Base-by-base conservation (phyloP, 1,139 yeast species). In the Spathaspora sp. region DNA sequence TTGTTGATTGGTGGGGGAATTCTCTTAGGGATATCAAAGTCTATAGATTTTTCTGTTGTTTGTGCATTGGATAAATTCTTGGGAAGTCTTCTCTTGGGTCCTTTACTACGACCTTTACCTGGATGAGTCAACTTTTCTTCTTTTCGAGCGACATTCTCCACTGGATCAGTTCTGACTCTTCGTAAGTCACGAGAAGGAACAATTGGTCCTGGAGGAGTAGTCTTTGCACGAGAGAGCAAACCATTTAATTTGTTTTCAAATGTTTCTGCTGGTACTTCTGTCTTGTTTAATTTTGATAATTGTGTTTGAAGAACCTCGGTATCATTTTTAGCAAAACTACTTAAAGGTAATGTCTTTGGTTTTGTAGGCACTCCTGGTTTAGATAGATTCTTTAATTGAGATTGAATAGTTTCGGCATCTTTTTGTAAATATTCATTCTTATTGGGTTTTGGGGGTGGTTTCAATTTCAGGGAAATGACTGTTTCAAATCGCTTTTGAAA, bases 21-120 rank as follows among this genome's bases (percentile, higher is more conserved):
- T 41, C 52, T 64, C 52, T 48, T 56, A 13, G 31, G 38, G 23
- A 17, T 43, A 38, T 29, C 24, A 24, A 15, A 29, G 36, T 23
- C 36, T 38, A 11, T 41, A 27, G 25, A 16, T 40, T 11, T 33
- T 5, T 6, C 10, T 26, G 29, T 31, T 31, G 36, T 13, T 31
- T 7, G 29, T 11, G 4, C 4, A 15, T 15, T 15, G 36, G 36
- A 13, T 18, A 31, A 31, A 15, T 15, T 31, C 9, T 20, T 41
- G 0, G 95, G 95, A 34, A 82, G 73, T 51, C 86, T 74, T 58
- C 96, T 71, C 59, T 78, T 84, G 2, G 96, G 96, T 0, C 96
- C 96, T 56, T 76, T 82, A 4, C 90, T 69, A 51, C 96, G 71
- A 1, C 67, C 56, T 59, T 86, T 87, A 41, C 78, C 86, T 9